Conservation (phyloP, 306 rosid species). For the Neltuma alba region DNA sequence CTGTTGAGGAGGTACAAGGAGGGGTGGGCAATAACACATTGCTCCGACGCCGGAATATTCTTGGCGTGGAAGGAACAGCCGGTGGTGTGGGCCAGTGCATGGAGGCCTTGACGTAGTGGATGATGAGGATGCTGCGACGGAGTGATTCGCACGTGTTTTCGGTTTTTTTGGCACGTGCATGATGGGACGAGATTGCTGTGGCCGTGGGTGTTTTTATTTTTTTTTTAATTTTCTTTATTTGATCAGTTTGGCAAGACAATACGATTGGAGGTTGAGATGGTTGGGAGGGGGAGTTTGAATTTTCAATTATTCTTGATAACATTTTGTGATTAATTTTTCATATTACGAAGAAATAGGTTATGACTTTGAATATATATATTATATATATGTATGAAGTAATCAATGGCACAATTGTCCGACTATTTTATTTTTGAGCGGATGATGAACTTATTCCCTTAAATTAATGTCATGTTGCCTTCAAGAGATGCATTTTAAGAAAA, state of each 20-base stretch:
- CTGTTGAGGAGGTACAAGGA: constrained; percentile 85
- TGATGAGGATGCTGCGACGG: not conserved
- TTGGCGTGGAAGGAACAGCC: constrained; percentile 84
- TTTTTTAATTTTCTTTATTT: not conserved
- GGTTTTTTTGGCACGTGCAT: constrained; percentile 59
- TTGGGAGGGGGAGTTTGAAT: constrained; percentile 19
- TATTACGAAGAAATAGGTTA: constrained; percentile 33
- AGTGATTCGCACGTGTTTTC: constrained; percentile 54
- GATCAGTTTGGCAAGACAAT: constrained; percentile 15
- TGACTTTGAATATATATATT: constrained; percentile 15
- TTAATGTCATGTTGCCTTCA: not conserved
- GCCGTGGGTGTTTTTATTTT: constrained; percentile 46
- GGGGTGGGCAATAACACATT: constrained; percentile 81
- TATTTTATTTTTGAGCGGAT: not conserved
- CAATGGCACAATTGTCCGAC: constrained; percentile 10
- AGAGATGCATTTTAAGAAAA: not conserved
- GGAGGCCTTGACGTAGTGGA: constrained; percentile 66
- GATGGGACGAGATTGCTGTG: constrained; percentile 30
- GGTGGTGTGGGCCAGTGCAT: constrained; percentile 99
- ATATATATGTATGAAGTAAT: constrained; percentile 20
- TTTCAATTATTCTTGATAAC: constrained; percentile 30
- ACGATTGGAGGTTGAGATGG: not conserved
- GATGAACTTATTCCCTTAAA: not conserved
- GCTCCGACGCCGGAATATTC: constrained; percentile 79
- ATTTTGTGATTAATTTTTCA: constrained; percentile 34